Evolutionary conservation across 2,329 filamentous ascomycete genomes (phyloP).

Genomic region (Ophiostoma sp.): DNA sequence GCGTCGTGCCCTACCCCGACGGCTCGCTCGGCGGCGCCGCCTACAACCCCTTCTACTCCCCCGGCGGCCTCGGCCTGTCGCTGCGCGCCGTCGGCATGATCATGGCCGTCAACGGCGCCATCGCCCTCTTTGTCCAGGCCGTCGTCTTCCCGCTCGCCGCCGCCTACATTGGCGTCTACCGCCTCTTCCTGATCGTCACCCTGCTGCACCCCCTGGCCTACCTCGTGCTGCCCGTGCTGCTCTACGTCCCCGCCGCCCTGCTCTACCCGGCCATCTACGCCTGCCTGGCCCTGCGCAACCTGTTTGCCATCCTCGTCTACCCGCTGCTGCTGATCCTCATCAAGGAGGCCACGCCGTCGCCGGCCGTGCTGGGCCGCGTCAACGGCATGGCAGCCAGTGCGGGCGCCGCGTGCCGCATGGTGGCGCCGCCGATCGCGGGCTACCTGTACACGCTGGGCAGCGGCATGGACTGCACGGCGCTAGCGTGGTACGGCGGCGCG

Average conservation of each 20-base stretch:
- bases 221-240: slow-evolving; percentile 53
- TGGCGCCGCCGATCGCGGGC: slow-evolving; percentile 60
- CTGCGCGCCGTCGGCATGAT: slow-evolving; percentile 57
- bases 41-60: slow-evolving; percentile 48
- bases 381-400: slow-evolving; percentile 63
- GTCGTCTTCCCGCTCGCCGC: slow-evolving; percentile 61
- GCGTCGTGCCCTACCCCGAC: slow-evolving; percentile 36
- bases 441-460: slow-evolving; percentile 58
- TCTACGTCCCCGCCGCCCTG: slow-evolving; percentile 48
- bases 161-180: slow-evolving; percentile 53
- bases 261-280: slow-evolving; percentile 55
- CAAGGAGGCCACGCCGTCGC: slow-evolving; percentile 58
- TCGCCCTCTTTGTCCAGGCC: slow-evolving; percentile 68
- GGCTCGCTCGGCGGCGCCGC: background rate
- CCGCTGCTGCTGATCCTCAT: slow-evolving; percentile 62
- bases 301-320: slow-evolving; percentile 60
- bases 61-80: slow-evolving; percentile 59
- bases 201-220: slow-evolving; percentile 59
- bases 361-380: slow-evolving; percentile 55
- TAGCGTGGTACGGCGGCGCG: slow-evolving; percentile 61
- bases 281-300: slow-evolving; percentile 53
- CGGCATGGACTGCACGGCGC: slow-evolving; percentile 52
- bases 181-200: slow-evolving; percentile 53
- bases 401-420: slow-evolving; percentile 61
- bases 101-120: slow-evolving; percentile 53